Evolutionary conservation across 192 early-diverging fungal genomes (phyloP).

Genomic region (Backusella liffmaniae): DNA sequence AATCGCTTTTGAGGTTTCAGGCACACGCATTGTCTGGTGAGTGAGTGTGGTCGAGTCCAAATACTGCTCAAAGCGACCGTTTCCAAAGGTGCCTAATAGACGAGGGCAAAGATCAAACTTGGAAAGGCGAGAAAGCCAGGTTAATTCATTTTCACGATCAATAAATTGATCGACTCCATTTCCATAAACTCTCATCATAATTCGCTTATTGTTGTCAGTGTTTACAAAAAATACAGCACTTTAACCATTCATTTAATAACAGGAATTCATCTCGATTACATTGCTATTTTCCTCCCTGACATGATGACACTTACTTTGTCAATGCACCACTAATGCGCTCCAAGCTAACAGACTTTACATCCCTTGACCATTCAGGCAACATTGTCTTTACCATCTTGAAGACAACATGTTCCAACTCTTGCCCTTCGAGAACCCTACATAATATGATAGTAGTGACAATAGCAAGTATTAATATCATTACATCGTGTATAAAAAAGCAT

Average conservation of each 20-base stretch:
- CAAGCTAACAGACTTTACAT: slow-evolving; percentile 38
- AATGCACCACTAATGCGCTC: slow-evolving; percentile 64
- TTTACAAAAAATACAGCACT: slow-evolving; percentile 33
- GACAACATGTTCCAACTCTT: slow-evolving; percentile 9
- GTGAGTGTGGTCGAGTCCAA: slow-evolving; percentile 73
- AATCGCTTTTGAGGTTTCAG: slow-evolving; percentile 64
- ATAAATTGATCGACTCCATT: slow-evolving; percentile 77
- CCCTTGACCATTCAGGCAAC: slow-evolving; percentile 27
- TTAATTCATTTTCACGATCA: slow-evolving; percentile 74
- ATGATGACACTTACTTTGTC: slow-evolving; percentile 49
- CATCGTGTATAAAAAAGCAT: neutral
- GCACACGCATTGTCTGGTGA: slow-evolving; percentile 63
- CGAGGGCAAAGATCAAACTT: slow-evolving; percentile 70
- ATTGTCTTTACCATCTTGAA: slow-evolving; percentile 10
- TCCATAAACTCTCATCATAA: slow-evolving; percentile 78
- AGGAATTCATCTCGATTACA: neutral
- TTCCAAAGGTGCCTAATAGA: slow-evolving; percentile 71
- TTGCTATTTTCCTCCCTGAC: no score
- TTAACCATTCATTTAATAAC: neutral
- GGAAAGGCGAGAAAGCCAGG: slow-evolving; percentile 72
- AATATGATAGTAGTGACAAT: neutral
- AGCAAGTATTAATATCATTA: neutral
- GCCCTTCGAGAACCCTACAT: slow-evolving; percentile 26
- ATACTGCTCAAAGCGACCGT: slow-evolving; percentile 84
- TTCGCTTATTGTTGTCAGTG: slow-evolving; percentile 4